Evolutionary conservation across 2,329 filamentous ascomycete species (phyloP).

Genomic region (Talaromyces sp.): DNA sequence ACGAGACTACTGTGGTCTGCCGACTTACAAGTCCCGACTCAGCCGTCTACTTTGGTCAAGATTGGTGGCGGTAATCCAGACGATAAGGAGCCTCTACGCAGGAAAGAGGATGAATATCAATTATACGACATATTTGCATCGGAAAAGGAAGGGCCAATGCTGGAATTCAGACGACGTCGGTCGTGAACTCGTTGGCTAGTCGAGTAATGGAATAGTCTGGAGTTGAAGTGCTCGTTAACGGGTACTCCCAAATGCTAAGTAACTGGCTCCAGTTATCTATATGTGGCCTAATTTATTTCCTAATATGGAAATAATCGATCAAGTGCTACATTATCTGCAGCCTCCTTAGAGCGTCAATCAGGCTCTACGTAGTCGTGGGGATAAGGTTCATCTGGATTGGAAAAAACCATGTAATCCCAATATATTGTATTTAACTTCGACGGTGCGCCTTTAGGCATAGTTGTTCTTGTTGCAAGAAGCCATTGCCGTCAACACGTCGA

Average conservation of each 20-base stretch:
- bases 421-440: not conserved
- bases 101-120: slow-evolving; percentile 14
- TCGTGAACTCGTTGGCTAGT: too few relatives aligned
- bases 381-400: not conserved
- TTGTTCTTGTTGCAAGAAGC: not conserved
- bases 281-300: too few relatives aligned
- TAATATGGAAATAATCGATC: not conserved
- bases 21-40: slow-evolving; percentile 2
- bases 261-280: too few relatives aligned
- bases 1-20: slow-evolving; percentile 7
- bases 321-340: not conserved
- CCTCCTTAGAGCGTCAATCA: not conserved
- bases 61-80: slow-evolving; percentile 3
- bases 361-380: not conserved
- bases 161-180: slow-evolving; percentile 10
- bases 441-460: not conserved
- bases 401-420: not conserved
- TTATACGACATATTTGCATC: slow-evolving; percentile 15
- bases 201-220: too few relatives aligned
- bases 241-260: too few relatives aligned
- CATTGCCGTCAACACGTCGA: not conserved
- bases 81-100: slow-evolving; percentile 5
- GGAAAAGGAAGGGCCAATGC: slow-evolving; percentile 14
- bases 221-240: too few relatives aligned
- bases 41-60: not conserved